A percentile compares a stretch with the other conserved stretches of the same genome.
Evolutionary conservation across 805 yeast species (phyloP).

Genomic region (Kodamaea restingae): DNA sequence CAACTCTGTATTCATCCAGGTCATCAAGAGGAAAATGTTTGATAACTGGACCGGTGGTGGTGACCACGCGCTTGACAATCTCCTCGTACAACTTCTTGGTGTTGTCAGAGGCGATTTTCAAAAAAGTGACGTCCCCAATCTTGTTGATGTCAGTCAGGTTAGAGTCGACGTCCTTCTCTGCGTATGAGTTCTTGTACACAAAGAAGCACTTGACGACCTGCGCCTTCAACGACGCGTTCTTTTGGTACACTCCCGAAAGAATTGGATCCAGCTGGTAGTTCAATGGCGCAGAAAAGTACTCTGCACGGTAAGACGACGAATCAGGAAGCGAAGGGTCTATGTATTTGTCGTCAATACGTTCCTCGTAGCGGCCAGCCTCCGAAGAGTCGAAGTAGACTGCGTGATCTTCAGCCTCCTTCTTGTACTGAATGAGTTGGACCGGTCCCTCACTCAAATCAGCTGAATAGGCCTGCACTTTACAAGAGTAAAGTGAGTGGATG

Average conservation of each 20-base stretch:
- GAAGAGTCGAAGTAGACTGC: conserved; percentile 88
- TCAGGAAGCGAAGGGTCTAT: conserved; percentile 49
- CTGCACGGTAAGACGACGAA: conserved; percentile 58
- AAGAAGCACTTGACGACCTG: conserved; percentile 69
- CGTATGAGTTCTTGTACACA: conserved; percentile 63
- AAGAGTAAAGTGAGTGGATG: conserved; percentile 84
- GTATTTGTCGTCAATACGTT: conserved; percentile 75
- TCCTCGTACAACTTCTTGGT: conserved; percentile 75
- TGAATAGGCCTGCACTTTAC: conserved; percentile 86
- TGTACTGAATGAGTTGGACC: conserved; percentile 58
- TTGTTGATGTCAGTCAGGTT: conserved; percentile 51
- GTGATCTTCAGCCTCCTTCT: conserved; percentile 75
- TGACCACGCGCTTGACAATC: conserved; percentile 62
- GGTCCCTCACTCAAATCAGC: conserved; percentile 38
- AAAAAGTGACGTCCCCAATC: conserved; percentile 77
- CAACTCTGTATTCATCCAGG: conserved; percentile 77
- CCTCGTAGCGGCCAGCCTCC: conserved; percentile 59
- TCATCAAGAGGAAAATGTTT: conserved; percentile 79
- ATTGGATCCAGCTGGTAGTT: conserved; percentile 44
- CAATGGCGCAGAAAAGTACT: conserved; percentile 70
- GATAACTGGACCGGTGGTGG: conserved; percentile 88
- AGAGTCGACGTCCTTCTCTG: conserved; percentile 18
- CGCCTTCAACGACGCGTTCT: conserved; percentile 32
- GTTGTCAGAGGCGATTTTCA: conserved; percentile 70
- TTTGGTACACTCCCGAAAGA: conserved; percentile 35